Evolutionary conservation across 805 yeast genomes (phyloP), one percentile per base, ranked within the genome.

Genomic region (Hyphopichia homilentoma): DNA sequence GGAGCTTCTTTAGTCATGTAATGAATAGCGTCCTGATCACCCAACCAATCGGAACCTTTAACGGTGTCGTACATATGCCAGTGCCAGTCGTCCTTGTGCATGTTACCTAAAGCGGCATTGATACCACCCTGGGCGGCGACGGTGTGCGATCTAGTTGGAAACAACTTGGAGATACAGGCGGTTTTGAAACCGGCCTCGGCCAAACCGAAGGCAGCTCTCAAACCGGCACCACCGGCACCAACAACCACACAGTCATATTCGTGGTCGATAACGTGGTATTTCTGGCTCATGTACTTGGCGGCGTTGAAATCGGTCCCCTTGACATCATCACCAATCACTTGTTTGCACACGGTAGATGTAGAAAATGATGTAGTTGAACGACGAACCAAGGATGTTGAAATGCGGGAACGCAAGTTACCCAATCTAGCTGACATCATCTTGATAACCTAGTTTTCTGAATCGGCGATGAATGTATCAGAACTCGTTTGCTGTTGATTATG

Each of bases 51-150:
- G 7, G 97, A 88, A 44, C 98, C 98, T 70, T 90, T 90, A 51
- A 90, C 97, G 52, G 98, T 90, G 60, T 90, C 98, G 68, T 93
- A 90, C 97, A 90, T 89, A 66, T 90, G 98, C 97, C 97, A 93
- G 65, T 86, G 95, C 98, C 98, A 90, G 71, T 89, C 89, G 65
- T 90, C 98, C 48, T 77, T 74, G 71, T 93, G 97, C 96, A 90
- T 90, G 75, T 90, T 90, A 49, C 97, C 98, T 45, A 90, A 75
- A 19, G 98, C 98, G 47, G 97, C 98, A 56, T 90, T 90, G 67
- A 90, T 93, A 71, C 98, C 98, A 68, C 98, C 98, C 68, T 90
- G 98, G 32, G 98, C 98, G 36, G 97, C 97, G 32, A 90, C 98
- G 14, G 98, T 90, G 61, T 90, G 98, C 13, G 97, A 89, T 69